Conservation (phyloP, 441 rosid genomes). For the Populus hybrid region DNA sequence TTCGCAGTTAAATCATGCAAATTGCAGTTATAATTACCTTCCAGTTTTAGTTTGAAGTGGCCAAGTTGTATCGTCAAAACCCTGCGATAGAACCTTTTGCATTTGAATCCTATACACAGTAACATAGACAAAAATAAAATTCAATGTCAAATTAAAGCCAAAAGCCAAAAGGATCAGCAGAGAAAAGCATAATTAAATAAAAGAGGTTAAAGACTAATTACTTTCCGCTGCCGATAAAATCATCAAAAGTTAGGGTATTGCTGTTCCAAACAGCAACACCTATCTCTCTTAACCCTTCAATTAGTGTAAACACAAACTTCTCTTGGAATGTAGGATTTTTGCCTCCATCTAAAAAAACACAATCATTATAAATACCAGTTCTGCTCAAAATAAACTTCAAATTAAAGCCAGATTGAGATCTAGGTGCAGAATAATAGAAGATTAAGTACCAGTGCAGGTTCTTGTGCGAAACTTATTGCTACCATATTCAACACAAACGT, state of each 20-base stretch:
- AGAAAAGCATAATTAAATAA: not conserved
- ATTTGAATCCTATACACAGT: slow-evolving; percentile 54
- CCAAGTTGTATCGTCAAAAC: slow-evolving; percentile 68
- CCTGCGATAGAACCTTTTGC: slow-evolving; percentile 65
- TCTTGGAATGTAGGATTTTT: slow-evolving; percentile 83
- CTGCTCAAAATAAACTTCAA: not conserved
- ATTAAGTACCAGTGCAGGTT: slow-evolving; percentile 65
- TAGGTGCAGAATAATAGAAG: not conserved
- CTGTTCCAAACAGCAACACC: slow-evolving; percentile 80
- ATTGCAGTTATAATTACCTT: slow-evolving; percentile 33
- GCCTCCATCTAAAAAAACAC: slow-evolving; percentile 58
- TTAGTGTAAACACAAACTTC: slow-evolving; percentile 67
- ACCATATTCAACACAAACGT: slow-evolving; percentile 71
- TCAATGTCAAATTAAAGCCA: not conserved
- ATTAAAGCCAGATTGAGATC: not conserved
- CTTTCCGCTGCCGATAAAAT: slow-evolving; percentile 88
- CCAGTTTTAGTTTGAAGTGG: slow-evolving; percentile 65
- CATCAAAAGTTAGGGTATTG: slow-evolving; percentile 61
- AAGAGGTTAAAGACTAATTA: slow-evolving; percentile 29
- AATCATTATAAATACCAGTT: not conserved
- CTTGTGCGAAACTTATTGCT: slow-evolving; percentile 60
- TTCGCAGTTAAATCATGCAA: not conserved
- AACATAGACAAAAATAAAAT: slow-evolving; percentile 8
- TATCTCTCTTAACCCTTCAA: slow-evolving; percentile 82
- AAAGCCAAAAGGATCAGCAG: not conserved